These are phyloP conservation scores for Pseudogymnoascus sp. DNA, from an alignment of 2,329 filamentous ascomycete genomes.

Conservation along the genomic window DNA sequence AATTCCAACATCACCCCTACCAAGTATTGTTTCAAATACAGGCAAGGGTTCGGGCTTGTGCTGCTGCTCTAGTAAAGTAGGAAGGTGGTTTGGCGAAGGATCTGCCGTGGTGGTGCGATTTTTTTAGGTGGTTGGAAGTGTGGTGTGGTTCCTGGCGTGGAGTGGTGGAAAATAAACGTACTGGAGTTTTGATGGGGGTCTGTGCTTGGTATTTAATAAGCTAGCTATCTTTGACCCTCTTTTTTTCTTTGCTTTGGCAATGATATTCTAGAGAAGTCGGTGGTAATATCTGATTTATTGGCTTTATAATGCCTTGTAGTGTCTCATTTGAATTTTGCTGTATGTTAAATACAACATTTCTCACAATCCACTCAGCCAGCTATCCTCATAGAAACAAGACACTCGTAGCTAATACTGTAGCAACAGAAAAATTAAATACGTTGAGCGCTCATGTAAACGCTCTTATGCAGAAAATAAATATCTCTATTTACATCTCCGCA, in stretches of 20 bases:
- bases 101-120: neutral
- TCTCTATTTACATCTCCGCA: too few species aligned
- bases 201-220: neutral
- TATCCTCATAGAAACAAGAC: neutral
- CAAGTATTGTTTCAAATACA: neutral
- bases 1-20: neutral
- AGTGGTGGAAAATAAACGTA: neutral
- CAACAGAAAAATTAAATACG: too few species aligned
- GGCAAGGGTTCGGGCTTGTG: neutral
- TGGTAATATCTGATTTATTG: neutral
- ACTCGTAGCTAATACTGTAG: neutral
- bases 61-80: neutral
- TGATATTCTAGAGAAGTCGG: neutral
- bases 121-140: neutral
- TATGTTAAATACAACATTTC: neutral
- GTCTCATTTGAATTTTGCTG: neutral
- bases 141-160: neutral
- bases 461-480: neutral
- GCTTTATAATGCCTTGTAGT: constrained; percentile 35
- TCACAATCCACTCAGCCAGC: neutral
- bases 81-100: neutral
- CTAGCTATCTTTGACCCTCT: neutral
- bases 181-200: neutral
- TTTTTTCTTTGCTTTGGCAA: neutral
- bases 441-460: neutral